A percentile compares a stretch with the other conserved stretches of the same genome.
These are phyloP conservation scores for Tolypocladium pustulatum DNA, from an alignment of 2,329 filamentous ascomycete species.

Conservation along the genomic window DNA sequence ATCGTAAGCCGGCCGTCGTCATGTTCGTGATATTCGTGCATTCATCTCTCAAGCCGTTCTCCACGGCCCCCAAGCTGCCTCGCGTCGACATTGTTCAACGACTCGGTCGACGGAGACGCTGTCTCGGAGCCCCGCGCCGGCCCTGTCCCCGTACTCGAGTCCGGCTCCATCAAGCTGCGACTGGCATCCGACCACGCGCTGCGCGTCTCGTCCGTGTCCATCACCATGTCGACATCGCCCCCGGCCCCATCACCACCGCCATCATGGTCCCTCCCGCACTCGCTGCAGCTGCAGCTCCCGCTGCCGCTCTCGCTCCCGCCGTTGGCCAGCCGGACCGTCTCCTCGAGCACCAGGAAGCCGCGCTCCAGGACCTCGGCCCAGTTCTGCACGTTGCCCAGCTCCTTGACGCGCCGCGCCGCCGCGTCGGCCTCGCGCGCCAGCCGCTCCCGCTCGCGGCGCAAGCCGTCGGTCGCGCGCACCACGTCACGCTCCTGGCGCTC, in stretches of 20 bases:
- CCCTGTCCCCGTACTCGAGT: conserved; percentile 23
- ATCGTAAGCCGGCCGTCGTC: neutral
- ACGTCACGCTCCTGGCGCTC: conserved; percentile 58
- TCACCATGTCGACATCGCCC: conserved; percentile 9
- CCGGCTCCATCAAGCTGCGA: conserved; percentile 24
- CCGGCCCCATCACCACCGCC: conserved; percentile 1
- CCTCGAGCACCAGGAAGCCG: conserved; percentile 53
- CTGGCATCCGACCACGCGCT: conserved; percentile 25
- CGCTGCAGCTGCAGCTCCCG: conserved; percentile 27
- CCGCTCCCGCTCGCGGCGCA: conserved; percentile 55
- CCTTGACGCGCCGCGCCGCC: conserved; percentile 58
- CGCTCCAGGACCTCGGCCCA: conserved; percentile 76
- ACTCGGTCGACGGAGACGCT: conserved; percentile 23
- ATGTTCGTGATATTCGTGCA: neutral
- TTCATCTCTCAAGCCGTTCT: neutral
- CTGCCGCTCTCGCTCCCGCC: conserved; percentile 11
- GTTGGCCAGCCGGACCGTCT: conserved; percentile 49
- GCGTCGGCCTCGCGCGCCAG: conserved; percentile 53
- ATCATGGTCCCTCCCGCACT: conserved; percentile 19
- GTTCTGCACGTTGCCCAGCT: conserved; percentile 74
- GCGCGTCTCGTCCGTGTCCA: conserved; percentile 12
- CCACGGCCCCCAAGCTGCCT: neutral
- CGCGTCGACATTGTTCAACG: conserved; percentile 8
- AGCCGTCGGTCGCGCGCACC: conserved; percentile 43
- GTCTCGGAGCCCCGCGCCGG: conserved; percentile 26